phyloP scores from a whole-genome alignment of 805 yeast species.

The Candida silvatica region DNA sequence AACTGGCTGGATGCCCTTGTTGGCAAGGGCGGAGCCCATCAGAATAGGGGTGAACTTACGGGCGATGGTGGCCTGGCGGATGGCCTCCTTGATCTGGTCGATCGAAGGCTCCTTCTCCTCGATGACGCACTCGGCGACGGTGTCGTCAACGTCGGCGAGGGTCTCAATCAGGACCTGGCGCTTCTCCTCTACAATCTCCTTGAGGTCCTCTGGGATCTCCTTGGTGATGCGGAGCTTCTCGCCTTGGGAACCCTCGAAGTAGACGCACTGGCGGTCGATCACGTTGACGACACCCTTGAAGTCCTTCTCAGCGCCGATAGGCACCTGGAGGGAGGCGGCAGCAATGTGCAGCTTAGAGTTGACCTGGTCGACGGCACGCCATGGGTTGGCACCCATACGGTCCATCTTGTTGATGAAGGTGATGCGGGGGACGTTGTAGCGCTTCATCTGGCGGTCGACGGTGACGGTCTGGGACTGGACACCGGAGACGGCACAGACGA shows the following conservation, averaged over 20 bases:
- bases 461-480: slow-evolving; percentile 98
- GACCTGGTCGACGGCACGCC: slow-evolving; percentile 87
- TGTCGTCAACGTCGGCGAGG: slow-evolving; percentile 96
- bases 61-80: slow-evolving; percentile 91
- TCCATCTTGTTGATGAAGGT: slow-evolving; percentile 98
- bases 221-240: slow-evolving; percentile 55
- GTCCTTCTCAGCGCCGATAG: slow-evolving; percentile 87
- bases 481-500: slow-evolving; percentile 97
- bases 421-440: slow-evolving; percentile 94
- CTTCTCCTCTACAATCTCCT: slow-evolving; percentile 82
- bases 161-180: slow-evolving; percentile 82
- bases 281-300: slow-evolving; percentile 87
- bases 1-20: slow-evolving; percentile 92
- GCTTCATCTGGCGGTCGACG: slow-evolving; percentile 97
- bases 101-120: slow-evolving; percentile 85
- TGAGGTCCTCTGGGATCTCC: slow-evolving; percentile 72
- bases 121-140: slow-evolving; percentile 84
- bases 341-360: slow-evolving; percentile 81
- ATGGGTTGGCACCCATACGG: slow-evolving; percentile 98
- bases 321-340: slow-evolving; percentile 97
- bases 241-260: slow-evolving; percentile 88
- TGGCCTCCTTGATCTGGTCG: slow-evolving; percentile 80
- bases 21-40: slow-evolving; percentile 98
- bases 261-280: slow-evolving; percentile 77
- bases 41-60: slow-evolving; percentile 98